Base-by-base conservation (phyloP, 2,329 filamentous ascomycete species). In the Fusarium acutatum region DNA sequence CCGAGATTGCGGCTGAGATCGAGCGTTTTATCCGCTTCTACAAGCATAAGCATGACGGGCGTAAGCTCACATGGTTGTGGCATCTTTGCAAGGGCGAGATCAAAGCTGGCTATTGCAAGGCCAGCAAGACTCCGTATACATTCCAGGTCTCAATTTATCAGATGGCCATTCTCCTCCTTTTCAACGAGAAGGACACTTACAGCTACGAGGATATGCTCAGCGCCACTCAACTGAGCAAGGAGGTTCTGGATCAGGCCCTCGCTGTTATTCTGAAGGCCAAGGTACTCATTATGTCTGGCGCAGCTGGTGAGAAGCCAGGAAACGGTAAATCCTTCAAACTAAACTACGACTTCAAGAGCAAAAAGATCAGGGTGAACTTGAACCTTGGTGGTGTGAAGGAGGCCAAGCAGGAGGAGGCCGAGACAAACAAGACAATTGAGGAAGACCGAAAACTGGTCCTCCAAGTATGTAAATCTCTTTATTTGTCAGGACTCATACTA, bases 351-450 rank as follows among this genome's bases (percentile, higher is more conserved):
- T 98, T 98, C 88, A 98, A 97, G 89, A 95, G 92, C 86, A 99
- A 99, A 89, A 99, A 98, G 88, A 92, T 98, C 77, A 95, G 97
- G 80, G 92, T 98, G 78, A 99, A 99, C 80, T 87, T 99, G 60
- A 99, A 99, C 83, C 92, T 98, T 61, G 93, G 92, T 64, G 95
- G 97, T 84, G 96, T 97, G 85, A 93, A 95, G 38, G 97, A 99
- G 84, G 92, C 96, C 80, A 98, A 98, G 88, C 94, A 96, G 73
- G 96, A 99, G 83, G 93, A 95, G 74, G 95, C 94, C 71, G 96
- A 99, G 81, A 99, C 96, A 12, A 97, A 98, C 87, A 99, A 99
- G 90, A 98, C 95, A 7, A 98, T 99, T 77, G 96, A 99, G 85
- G 96, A 99, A 84, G 96, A 99, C 82, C 90, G 96, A 71, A 98